Base-by-base conservation (phyloP, 108 stramenopile genomes). In the Fragilariopsis cylindrus region DNA sequence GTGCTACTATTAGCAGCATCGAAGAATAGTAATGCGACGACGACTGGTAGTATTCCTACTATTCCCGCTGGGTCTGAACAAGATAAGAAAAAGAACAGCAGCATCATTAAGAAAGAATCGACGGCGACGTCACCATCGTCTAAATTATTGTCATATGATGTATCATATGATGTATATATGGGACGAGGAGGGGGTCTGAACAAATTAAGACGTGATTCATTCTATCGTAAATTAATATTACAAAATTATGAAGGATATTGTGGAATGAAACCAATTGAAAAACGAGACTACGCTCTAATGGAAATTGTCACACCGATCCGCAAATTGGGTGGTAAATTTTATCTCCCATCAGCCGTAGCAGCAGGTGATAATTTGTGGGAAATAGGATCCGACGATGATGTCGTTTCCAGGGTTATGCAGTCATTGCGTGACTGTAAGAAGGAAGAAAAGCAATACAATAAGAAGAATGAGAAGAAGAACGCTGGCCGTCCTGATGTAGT, bases 381-480 rank as follows among this genome's bases (percentile, higher is more conserved):
- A 60, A 30, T 21, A 12, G 58, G n/a, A 12, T 21, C 16, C 8
- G 4, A 60, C 9, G 58, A 60, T 18, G 58, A 21, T 53, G 52
- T 53, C 15, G 52, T n/a, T 53, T n/a, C 52, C 52, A 53, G n/a
- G 52, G 52, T 53, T n/a, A 53, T 53, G 52, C 52, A 53, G n/a
- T 12, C 52, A 12, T 53, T 53, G 52, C 52, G 52, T 15, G 58
- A 60, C 18, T 60, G 58, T 30, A 12, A 60, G 16, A 60, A 60
- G 18, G 58, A 60, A 16, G 16, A 4, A 9, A 18, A 18, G n/a
- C 16, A 18, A 2, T 12, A 60, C 2, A 9, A 30, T 30, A 18
- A 18, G 11, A 60, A 18, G 18, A 18, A 60, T 16, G 16, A 18
- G 9, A 18, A 30, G 2, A 60, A 60, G 8, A 18, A 60, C 8